A percentile compares a stretch with the other conserved stretches of the same genome.
These are phyloP conservation scores for Mortierella sp. DNA, from an alignment of 371 early-diverging fungal genomes.

Conservation along the genomic window DNA sequence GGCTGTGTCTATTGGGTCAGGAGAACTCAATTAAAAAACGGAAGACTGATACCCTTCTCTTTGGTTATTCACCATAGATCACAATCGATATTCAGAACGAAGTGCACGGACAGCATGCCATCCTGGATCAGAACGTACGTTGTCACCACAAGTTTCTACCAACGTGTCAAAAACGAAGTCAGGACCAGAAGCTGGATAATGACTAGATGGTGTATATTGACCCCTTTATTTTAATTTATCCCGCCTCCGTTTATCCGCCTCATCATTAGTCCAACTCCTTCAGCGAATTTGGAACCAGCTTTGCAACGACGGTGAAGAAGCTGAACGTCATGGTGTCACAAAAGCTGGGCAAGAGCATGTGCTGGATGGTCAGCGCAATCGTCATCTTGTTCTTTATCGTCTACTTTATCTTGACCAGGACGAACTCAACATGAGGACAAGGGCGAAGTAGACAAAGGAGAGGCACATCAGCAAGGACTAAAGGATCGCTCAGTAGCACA, in stretches of 20 bases:
- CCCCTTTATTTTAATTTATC: not conserved
- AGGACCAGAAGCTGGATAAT: not conserved
- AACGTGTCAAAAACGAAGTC: not conserved
- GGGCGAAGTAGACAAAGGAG: not conserved
- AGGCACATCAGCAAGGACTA: not conserved
- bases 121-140: slow-evolving; percentile 54
- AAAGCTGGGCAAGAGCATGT: slow-evolving; percentile 56
- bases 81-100: slow-evolving; percentile 56
- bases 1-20: not conserved
- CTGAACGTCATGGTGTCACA: slow-evolving; percentile 51
- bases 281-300: slow-evolving; percentile 40
- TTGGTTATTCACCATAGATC: slow-evolving; percentile 26
- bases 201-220: not conserved
- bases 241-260: not conserved
- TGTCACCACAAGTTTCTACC: not conserved
- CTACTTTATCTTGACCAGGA: slow-evolving; percentile 44
- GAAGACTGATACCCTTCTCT: not conserved
- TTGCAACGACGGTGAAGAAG: slow-evolving; percentile 48
- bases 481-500: not conserved
- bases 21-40: not conserved
- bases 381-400: slow-evolving; percentile 53
- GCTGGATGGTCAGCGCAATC: slow-evolving; percentile 57
- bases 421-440: slow-evolving; percentile 35
- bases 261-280: slow-evolving; percentile 41
- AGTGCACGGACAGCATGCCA: slow-evolving; percentile 52